Percentiles rank a stretch among this genome's conserved stretches.
These are phyloP conservation scores for Leptographium galeiforme DNA, from an alignment of 2,329 filamentous ascomycete species.

Conservation along the genomic window DNA sequence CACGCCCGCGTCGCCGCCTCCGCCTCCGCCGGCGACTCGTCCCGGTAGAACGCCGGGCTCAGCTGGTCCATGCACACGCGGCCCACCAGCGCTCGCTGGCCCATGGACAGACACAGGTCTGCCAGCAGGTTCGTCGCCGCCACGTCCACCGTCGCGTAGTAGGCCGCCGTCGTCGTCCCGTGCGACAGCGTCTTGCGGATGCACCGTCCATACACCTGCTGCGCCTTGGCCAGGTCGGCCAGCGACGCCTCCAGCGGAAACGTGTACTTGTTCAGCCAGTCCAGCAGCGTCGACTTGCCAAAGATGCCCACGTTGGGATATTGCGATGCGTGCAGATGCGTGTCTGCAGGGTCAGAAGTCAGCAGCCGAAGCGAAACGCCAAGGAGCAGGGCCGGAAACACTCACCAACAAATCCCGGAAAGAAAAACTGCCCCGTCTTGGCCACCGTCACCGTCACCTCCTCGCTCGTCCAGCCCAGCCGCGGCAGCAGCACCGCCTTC, in stretches of 20 bases:
- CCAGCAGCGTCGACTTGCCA: slow-evolving; percentile 79
- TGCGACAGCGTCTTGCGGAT: slow-evolving; percentile 71
- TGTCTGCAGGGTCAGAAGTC: slow-evolving; percentile 44
- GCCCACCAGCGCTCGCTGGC: slow-evolving; percentile 83
- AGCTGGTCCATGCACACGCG: slow-evolving; percentile 88
- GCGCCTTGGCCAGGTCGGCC: slow-evolving; percentile 45
- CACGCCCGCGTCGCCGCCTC: slow-evolving; percentile 41
- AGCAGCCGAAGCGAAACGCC: background rate
- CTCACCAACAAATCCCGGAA: slow-evolving; percentile 68
- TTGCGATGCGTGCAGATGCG: slow-evolving; percentile 88
- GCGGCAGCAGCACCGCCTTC: slow-evolving; percentile 20
- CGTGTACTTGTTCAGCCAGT: slow-evolving; percentile 90
- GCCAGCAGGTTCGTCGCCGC: slow-evolving; percentile 82
- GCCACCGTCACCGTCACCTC: slow-evolving; percentile 24
- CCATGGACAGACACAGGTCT: slow-evolving; percentile 61
- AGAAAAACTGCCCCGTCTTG: slow-evolving; percentile 55
- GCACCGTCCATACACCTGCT: slow-evolving; percentile 61
- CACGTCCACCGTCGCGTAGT: slow-evolving; percentile 84
- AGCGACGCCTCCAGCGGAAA: slow-evolving; percentile 84
- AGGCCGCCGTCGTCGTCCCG: slow-evolving; percentile 88
- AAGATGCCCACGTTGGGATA: slow-evolving; percentile 93
- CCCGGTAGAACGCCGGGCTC: slow-evolving; percentile 67
- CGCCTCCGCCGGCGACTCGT: slow-evolving; percentile 48
- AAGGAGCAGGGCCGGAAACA: background rate
- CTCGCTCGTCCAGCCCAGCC: slow-evolving; percentile 29